A percentile compares a stretch with the other conserved stretches of the same genome.
These are phyloP conservation scores for Pseudogymnoascus sp. DNA, from an alignment of 2,329 filamentous ascomycete genomes.

Conservation along the genomic window DNA sequence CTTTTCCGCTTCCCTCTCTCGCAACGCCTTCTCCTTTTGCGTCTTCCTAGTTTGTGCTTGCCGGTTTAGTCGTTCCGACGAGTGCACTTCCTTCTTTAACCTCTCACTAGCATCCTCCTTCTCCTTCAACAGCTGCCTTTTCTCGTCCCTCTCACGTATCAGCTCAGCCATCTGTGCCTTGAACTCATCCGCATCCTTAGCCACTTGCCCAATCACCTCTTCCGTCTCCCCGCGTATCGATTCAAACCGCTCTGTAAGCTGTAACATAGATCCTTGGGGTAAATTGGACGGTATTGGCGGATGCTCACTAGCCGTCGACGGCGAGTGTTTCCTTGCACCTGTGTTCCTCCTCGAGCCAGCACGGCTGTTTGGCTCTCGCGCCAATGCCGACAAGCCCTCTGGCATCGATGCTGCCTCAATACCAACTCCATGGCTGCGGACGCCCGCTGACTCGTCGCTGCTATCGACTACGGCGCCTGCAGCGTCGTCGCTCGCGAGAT, in stretches of 20 bases:
- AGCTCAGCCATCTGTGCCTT: conserved; percentile 58
- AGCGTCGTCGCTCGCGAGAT: conserved; percentile 46
- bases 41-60: conserved; percentile 68
- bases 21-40: conserved; percentile 65
- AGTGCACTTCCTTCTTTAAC: conserved; percentile 70
- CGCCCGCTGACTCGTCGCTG: conserved; percentile 36
- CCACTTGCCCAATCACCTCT: conserved; percentile 61
- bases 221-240: conserved; percentile 75
- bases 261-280: conserved; percentile 59
- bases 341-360: conserved; percentile 54
- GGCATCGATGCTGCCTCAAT: conserved; percentile 55
- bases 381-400: conserved; percentile 51
- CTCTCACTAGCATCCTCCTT: conserved; percentile 87
- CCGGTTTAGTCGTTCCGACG: conserved; percentile 73
- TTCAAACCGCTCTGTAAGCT: conserved; percentile 76
- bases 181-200: conserved; percentile 64
- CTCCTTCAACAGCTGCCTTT: conserved; percentile 71
- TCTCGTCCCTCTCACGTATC: conserved; percentile 68
- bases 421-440: conserved; percentile 40
- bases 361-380: conserved; percentile 56
- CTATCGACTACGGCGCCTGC: conserved; percentile 35
- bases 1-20: conserved; percentile 60
- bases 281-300: conserved; percentile 40
- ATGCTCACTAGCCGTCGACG: conserved; percentile 55
- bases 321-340: conserved; percentile 67